Evolutionary conservation across 768 basidiomycete genomes (phyloP).

Genomic region (Lactarius sp.): DNA sequence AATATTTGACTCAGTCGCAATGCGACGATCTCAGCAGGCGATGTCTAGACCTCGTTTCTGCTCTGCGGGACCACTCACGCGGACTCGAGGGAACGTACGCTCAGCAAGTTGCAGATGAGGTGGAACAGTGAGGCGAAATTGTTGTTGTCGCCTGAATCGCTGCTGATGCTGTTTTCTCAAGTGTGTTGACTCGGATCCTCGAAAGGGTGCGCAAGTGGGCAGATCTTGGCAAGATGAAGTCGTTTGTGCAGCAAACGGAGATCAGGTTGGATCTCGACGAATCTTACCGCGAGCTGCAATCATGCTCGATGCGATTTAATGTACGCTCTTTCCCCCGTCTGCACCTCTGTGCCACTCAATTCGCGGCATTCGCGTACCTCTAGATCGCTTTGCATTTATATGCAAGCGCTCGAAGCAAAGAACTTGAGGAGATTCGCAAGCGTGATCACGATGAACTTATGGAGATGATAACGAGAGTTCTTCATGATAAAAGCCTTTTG

Average conservation of each 20-base stretch:
- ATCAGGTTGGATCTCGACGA: conserved; percentile 21
- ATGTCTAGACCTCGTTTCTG: conserved; percentile 14
- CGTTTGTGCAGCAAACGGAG: conserved; percentile 22
- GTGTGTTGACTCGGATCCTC: conserved; percentile 19
- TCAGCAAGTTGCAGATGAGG: conserved; percentile 23
- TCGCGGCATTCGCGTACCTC: background rate
- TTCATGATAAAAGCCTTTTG: conserved; percentile 9
- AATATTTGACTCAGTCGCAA: conserved; percentile 12
- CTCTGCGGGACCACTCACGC: conserved; percentile 15
- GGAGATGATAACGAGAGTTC: conserved; percentile 18
- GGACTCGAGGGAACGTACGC: conserved; percentile 21
- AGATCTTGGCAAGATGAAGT: conserved; percentile 15
- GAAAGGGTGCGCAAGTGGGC: conserved; percentile 19
- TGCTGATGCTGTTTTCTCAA: background rate
- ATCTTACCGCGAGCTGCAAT: conserved; percentile 22
- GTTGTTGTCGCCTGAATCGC: background rate
- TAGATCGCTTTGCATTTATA: conserved; percentile 21
- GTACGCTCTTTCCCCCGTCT: background rate
- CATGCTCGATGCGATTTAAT: conserved; percentile 17
- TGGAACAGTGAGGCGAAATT: conserved; percentile 12
- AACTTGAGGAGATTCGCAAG: conserved; percentile 23
- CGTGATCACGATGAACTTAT: conserved; percentile 21
- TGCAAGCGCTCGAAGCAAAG: conserved; percentile 2
- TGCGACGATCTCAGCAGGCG: conserved; percentile 17
- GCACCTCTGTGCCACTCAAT: background rate